These are phyloP conservation scores for Pyrus bretschneideri DNA, from an alignment of 306 rosid species.

Conservation along the genomic window DNA sequence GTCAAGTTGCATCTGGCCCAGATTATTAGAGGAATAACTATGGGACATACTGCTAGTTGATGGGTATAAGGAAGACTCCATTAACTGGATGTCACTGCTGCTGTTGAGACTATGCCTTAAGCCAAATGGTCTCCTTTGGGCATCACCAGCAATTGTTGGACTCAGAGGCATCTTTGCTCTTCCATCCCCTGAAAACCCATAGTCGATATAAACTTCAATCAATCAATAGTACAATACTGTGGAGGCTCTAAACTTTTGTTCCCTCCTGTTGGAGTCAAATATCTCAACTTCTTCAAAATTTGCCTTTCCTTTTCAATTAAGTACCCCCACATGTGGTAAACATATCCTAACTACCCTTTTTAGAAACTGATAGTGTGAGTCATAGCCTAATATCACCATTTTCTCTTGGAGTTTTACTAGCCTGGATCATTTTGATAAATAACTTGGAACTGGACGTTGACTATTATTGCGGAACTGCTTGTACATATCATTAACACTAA, in stretches of 20 bases:
- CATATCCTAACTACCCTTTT: background rate
- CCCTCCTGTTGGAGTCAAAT: background rate
- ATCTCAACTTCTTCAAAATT: background rate
- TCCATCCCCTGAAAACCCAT: slow-evolving; percentile 60
- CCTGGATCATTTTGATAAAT: background rate
- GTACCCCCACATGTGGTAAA: background rate
- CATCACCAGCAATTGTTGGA: slow-evolving; percentile 59
- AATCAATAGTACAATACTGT: background rate
- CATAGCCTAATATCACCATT: background rate
- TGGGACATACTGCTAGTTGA: slow-evolving; percentile 62
- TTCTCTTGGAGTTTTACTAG: background rate
- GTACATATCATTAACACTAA: background rate
- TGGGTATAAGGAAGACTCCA: slow-evolving; percentile 58
- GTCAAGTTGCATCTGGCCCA: slow-evolving; percentile 82
- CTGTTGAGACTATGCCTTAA: slow-evolving; percentile 40
- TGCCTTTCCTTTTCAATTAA: background rate
- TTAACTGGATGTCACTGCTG: slow-evolving; percentile 53
- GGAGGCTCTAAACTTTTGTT: background rate
- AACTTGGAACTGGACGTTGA: background rate
- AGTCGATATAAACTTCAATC: slow-evolving; percentile 12
- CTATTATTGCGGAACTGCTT: background rate
- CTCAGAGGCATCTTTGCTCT: slow-evolving; percentile 85
- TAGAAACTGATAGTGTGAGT: background rate
- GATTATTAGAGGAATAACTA: slow-evolving; percentile 74
- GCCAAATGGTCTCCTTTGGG: slow-evolving; percentile 54